Base-by-base conservation (phyloP, 2,329 filamentous ascomycete genomes). In the Aspergillus carbonarius region DNA sequence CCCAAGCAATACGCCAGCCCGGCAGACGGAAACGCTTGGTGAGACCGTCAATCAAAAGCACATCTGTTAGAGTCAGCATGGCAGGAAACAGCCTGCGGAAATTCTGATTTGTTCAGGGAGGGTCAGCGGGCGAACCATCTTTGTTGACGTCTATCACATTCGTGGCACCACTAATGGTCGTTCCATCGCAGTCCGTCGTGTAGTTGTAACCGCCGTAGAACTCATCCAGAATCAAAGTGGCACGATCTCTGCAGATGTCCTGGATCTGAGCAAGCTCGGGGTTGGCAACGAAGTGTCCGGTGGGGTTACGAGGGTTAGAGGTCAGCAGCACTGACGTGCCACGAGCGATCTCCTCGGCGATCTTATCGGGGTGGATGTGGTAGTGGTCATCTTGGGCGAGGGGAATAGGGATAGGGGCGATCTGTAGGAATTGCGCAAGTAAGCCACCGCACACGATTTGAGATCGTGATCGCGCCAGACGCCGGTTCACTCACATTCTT, bases 201-300 rank as follows among this genome's bases (percentile, higher is more conserved):
- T 98, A 98, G 79, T 96, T 96, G 82, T 97, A 98, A 20, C 93
- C 92, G 10, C 88, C 88, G 79, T 98, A 98, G 82, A 98, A 98
- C 78, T 98, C 93, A 72, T 98, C 93, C 79, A 93, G 91, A 74
- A 98, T 93, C 57, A 98, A 82, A 0, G 93, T 98, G 3, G 92
- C 92, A 55, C 92, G 87, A 66, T 92, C 91, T 71, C 92, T 88
- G 81, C 92, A 96, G 68, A 96, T 89, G 71, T 96, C 91, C 76
- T 98, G 93, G 69, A 97, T 96, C 77, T 93, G 85, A 17, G 89
- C 88, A 62, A 98, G 82, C 76, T 96, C 90, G 0, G 91, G 89
- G 73, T 93, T 92, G 69, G 85, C 84, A 23, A 97, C 87, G 63
- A 97, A 91, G 64, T 91, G 87, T 50, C 93, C 93, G 1, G 93